Evolutionary conservation across 2,329 filamentous ascomycete genomes (phyloP), one percentile per base, ranked within the genome.

Genomic region (Teratosphaeria zuluensis): DNA sequence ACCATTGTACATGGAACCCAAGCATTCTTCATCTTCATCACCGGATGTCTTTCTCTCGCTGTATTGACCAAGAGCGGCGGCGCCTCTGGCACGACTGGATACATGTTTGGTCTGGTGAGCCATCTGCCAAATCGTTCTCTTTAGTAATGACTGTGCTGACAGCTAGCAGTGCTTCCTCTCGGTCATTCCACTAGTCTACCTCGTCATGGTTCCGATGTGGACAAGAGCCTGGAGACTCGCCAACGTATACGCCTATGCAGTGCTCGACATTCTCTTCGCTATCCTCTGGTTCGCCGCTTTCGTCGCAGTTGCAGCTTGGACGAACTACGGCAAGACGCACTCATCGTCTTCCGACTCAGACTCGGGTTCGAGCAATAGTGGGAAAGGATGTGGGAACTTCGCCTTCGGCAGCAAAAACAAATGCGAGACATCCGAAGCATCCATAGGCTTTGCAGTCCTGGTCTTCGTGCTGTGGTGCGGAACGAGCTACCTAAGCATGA

Each of bases 231-330:
- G 76, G 63, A 76, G 78, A 56, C 83, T 85, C 66, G 80, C 80
- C 58, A 84, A 84, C 64, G 79, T 81, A 42, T 84, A 84, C 66
- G 82, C 81, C 56, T 84, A 84, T 66, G 78, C 80, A 8, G 72
- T 75, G 2, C 68, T 85, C 58, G 83, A 86, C 64, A 69, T 76
- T 14, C 65, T 84, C 28, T 83, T 78, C 65, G 70, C 77, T 4
- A 68, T 85, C 9, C 69, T 85, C 46, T 86, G 83, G 83, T 81
- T 85, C 66, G 76, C 77, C 4, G 82, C 82, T 4, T 83, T 82
- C 74, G 74, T 82, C 14, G 75, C 78, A 46, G 75, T 84, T 4
- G 81, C 81, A 14, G 75, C 77, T 14, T 86, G 82, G 42, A 71
- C 74, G 32, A 70, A 74, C 31, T 70, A 74, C 31, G 64, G 63